Base-by-base conservation (phyloP, 2,329 filamentous ascomycete genomes). In the Myriosclerotinia duriaeana region DNA sequence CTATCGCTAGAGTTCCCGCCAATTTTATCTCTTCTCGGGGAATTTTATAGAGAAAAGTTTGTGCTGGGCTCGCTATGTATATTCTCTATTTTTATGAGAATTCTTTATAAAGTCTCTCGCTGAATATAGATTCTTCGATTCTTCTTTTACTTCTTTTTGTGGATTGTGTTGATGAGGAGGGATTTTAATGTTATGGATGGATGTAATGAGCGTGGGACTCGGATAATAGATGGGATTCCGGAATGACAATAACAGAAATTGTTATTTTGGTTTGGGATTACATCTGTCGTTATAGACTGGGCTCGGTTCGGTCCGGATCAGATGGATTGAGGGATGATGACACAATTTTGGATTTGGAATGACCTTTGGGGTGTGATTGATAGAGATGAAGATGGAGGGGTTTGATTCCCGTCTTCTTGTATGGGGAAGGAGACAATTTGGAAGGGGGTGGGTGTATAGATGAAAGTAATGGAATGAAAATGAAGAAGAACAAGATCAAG, bases 1-100 rank as follows among this genome's bases (percentile, higher is more conserved):
- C 73, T 50, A 72, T 76, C 74, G 73, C 72, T 76, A 72, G 73
- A 75, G 73, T 75, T 68, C 74, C 74, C 72, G 72, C 72, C 71
- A 48, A 65, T 64, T 67, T 62, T 67, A 48, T 66, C 61, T 69
- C 58, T 63, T 67, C 46, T 67, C 63, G 38, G 34, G 44, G 66
- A 64, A 64, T 65, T 61, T 66, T 67, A 69, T 66, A 68, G 60
- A 68, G 66, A 66, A 67, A 30, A 50, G 67, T 53, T 55, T 71
- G 72, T 69, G 71, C 73, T 74, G 72, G 73, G 73, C 72, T 75
- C 72, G 69, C 66, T 64, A 64, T 72, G 69, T 72, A 61, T 70
- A 71, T 69, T 65, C 53, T 69, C 67, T 60, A 67, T 52, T 52
- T 61, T 52, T 26, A 42, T 55, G 63, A 30, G 53, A 59, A 59